These are phyloP conservation scores for Tylopilus intermedius DNA, from an alignment of 768 basidiomycete species.

Conservation along the genomic window DNA sequence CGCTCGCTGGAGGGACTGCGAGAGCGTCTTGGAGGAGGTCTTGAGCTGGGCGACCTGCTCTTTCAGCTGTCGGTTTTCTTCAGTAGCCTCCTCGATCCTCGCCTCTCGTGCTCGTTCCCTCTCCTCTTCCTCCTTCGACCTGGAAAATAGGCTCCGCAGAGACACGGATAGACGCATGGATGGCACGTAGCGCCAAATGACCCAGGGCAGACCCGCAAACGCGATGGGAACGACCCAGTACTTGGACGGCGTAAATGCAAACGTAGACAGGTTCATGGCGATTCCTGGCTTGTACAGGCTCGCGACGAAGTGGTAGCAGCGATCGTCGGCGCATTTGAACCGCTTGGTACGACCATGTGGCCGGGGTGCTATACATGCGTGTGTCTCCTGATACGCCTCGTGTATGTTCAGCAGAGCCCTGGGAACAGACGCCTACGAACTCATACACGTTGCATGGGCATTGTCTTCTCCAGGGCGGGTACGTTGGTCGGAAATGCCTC, in stretches of 20 bases:
- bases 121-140: constrained; percentile 22
- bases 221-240: constrained; percentile 27
- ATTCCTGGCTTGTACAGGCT: constrained; percentile 18
- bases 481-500: constrained; percentile 4
- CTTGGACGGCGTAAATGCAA: constrained; percentile 25
- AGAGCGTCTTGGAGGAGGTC: constrained; percentile 2
- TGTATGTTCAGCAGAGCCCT: constrained; percentile 14
- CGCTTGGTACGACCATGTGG: constrained; percentile 24
- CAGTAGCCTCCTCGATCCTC: not conserved
- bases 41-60: constrained; percentile 17
- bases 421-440: constrained; percentile 2
- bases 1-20: constrained; percentile 17
- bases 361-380: constrained; percentile 21
- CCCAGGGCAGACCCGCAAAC: constrained; percentile 25
- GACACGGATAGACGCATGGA: not conserved
- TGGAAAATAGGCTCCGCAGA: not conserved
- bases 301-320: constrained; percentile 10
- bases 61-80: constrained; percentile 19
- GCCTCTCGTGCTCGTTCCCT: constrained; percentile 13
- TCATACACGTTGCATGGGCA: constrained; percentile 21
- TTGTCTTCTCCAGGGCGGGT: not conserved
- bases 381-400: constrained; percentile 17
- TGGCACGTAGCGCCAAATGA: constrained; percentile 18
- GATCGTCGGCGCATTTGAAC: constrained; percentile 24
- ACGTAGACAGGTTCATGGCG: constrained; percentile 29